Percentiles rank a stretch among this genome's conserved stretches.
phyloP scores from a whole-genome alignment of 192 early-diverging fungal genomes.

The Coemansia aciculifera region DNA sequence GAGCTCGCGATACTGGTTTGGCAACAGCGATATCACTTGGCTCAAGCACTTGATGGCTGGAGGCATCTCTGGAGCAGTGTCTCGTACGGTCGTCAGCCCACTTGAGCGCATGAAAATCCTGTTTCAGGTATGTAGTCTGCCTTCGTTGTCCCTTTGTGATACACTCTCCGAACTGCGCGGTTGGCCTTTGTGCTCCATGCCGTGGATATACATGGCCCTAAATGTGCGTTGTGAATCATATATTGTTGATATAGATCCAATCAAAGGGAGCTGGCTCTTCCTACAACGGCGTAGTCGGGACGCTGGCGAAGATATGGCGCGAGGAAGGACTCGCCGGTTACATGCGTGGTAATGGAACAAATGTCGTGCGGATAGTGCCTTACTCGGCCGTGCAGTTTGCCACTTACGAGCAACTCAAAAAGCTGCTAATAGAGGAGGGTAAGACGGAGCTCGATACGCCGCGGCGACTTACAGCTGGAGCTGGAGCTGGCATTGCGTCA shows the following conservation, averaged over 20 bases:
- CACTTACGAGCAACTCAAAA: constrained; percentile 77
- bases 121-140: constrained; percentile 64
- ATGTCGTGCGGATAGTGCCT: constrained; percentile 78
- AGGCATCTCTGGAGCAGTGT: constrained; percentile 74
- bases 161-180: not conserved
- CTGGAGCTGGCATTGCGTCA: constrained; percentile 73
- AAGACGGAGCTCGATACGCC: constrained; percentile 71
- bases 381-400: constrained; percentile 84
- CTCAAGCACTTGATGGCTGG: constrained; percentile 76
- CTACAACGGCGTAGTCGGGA: constrained; percentile 70
- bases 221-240: not conserved
- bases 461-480: constrained; percentile 70
- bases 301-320: constrained; percentile 74
- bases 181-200: not conserved
- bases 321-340: constrained; percentile 74
- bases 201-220: not conserved
- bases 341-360: constrained; percentile 82
- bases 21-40: constrained; percentile 58
- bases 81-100: constrained; percentile 77
- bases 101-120: constrained; percentile 84
- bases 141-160: not conserved
- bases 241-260: constrained; percentile 52
- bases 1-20: constrained; percentile 59
- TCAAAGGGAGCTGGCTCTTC: constrained; percentile 55
- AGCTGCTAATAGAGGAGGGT: constrained; percentile 65